Base-by-base conservation (phyloP, 1,139 yeast species). In the Debaryomycetaceae sp. region DNA sequence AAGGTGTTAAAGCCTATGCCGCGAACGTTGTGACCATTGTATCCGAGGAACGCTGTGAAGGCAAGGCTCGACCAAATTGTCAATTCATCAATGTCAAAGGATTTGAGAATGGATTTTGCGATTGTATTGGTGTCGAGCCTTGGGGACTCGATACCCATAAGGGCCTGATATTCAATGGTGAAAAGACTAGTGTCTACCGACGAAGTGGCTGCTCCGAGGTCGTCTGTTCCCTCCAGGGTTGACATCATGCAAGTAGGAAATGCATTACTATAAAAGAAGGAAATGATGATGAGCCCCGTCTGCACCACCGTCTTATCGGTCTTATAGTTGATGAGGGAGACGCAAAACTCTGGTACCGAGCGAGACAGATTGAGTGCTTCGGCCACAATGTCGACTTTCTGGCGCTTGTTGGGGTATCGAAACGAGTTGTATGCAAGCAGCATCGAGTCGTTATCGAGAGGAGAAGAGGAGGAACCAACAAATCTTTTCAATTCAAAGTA, bases 1-100 rank as follows among this genome's bases (percentile, higher is more conserved):
- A 5, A 18, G 21, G 28, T 27, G 11, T 21, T 25, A 10, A 18
- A 18, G 13, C 27, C 13, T 18, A 13, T 11, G 25, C 13, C 25
- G 10, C 7, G 14, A 6, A 8, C 16, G n/a, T n/a, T n/a, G n/a
- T n/a, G n/a, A n/a, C n/a, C n/a, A 14, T 25, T 25, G 5, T 22
- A 15, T 15, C 15, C 16, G 7, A 28, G 12, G 20, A 30, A 22
- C 15, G 34, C 26, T 11, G 11, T 27, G 7, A 38, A 26, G 0
- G 61, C 44, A 4, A 60, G 32, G 4, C 63, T 44, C 2, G 55
- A 44, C 72, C 73, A 68, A 14, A 46, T 50, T 8, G 43, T 37
- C 3, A 56, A 28, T 0, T 38, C 29, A 4, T 28, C 32, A 18
- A 43, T 43, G 25, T 53, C 61, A 37, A 50, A 47, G 6, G 49